Conservation (phyloP, 1,139 yeast genomes). For the Suhomyces guaymorum region DNA sequence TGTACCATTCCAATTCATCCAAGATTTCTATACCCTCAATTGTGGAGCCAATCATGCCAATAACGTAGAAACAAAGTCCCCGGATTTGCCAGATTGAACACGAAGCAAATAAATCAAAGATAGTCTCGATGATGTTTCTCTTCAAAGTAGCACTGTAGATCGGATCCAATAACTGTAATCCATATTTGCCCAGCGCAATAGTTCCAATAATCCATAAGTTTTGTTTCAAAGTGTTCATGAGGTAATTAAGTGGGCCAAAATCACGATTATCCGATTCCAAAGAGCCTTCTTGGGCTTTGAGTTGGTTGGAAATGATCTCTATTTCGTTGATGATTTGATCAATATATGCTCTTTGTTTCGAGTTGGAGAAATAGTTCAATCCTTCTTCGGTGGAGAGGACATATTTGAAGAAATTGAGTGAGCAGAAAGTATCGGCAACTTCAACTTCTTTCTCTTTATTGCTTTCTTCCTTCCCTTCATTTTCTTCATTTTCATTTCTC, state of each 20-base stretch:
- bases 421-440: conserved; percentile 4
- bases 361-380: conserved; percentile 38
- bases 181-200: conserved; percentile 68
- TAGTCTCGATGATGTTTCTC: conserved; percentile 53
- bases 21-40: conserved; percentile 82
- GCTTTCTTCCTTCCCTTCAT: too few relatives aligned
- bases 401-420: conserved; percentile 70
- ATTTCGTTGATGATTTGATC: conserved; percentile 29
- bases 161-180: conserved; percentile 67
- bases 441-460: too few relatives aligned
- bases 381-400: conserved; percentile 84
- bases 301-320: conserved; percentile 18
- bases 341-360: conserved; percentile 27
- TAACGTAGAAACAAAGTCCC: conserved; percentile 74
- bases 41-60: conserved; percentile 75
- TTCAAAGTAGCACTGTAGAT: conserved; percentile 46
- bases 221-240: conserved; percentile 55
- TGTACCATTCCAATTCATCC: conserved; percentile 78
- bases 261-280: conserved; percentile 10
- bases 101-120: conserved; percentile 39
- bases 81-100: conserved; percentile 65
- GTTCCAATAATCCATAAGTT: conserved; percentile 88
- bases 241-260: conserved; percentile 11
- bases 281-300: conserved; percentile 18
- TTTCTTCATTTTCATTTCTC: not conserved